A percentile compares a stretch with the other conserved stretches of the same genome.
Conservation (phyloP, 352 stramenopile genomes). For the Pythium scleroteichum region DNA sequence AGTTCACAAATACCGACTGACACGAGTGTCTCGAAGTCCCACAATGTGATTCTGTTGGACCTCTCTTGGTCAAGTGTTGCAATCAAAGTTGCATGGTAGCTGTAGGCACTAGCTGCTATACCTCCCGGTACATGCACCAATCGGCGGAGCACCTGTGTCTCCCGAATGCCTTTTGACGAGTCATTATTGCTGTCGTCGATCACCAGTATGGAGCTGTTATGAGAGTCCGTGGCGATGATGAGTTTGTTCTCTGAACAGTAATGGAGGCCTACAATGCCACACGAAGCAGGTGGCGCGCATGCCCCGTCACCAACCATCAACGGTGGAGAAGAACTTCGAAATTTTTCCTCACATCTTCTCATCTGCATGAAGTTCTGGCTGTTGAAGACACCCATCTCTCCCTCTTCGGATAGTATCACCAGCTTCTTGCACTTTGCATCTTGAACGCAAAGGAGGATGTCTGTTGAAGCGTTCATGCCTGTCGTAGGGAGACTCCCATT, state of each 20-base stretch:
- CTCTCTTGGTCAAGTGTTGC: conserved; percentile 50
- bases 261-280: conserved; percentile 56
- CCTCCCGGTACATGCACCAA: conserved; percentile 60
- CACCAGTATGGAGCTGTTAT: conserved; percentile 51
- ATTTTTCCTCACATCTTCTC: conserved; percentile 58
- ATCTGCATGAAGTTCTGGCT: conserved; percentile 76
- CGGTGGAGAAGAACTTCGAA: conserved; percentile 16
- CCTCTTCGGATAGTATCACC: conserved; percentile 54
- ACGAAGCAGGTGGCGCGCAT: conserved; percentile 22
- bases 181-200: conserved; percentile 72
- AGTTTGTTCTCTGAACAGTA: conserved; percentile 82
- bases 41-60: conserved; percentile 49
- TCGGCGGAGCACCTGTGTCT: conserved; percentile 52
- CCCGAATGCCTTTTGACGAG: conserved; percentile 38
- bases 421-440: conserved; percentile 66
- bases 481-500: conserved; percentile 4
- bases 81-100: conserved; percentile 65
- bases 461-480: conserved; percentile 29
- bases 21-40: conserved; percentile 77
- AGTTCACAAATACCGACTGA: conserved; percentile 39
- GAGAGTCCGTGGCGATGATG: conserved; percentile 48
- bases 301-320: not conserved
- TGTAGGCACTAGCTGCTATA: conserved; percentile 59
- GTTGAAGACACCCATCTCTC: conserved; percentile 68
- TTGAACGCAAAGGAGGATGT: conserved; percentile 54